Evolutionary conservation across 345 rosid genomes (phyloP).

Genomic region (Populus simonii): DNA sequence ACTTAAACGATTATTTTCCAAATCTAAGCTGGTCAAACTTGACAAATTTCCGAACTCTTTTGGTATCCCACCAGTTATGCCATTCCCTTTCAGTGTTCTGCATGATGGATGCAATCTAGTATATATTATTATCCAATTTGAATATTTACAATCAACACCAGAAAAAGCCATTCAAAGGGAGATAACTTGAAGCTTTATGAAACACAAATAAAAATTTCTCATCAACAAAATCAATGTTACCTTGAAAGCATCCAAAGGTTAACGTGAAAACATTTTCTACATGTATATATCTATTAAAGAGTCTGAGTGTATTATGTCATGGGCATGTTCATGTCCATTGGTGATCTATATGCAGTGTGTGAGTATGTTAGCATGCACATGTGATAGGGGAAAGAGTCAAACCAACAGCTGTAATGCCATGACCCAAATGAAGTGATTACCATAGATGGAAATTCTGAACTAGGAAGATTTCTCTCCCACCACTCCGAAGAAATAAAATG

Average conservation of each 20-base stretch:
- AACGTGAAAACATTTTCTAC: background rate
- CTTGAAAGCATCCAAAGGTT: background rate
- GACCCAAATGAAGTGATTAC: background rate
- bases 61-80: constrained; percentile 84
- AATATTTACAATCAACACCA: background rate
- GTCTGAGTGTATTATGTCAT: background rate
- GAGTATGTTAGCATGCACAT: background rate
- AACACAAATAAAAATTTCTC: background rate
- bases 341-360: background rate
- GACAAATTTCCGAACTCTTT: constrained; percentile 76
- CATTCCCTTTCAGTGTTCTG: constrained; percentile 92
- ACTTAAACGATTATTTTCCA: constrained; percentile 70
- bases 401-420: background rate
- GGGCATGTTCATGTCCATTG: background rate
- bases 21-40: constrained; percentile 78
- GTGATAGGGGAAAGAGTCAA: background rate
- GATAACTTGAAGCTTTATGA: background rate
- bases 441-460: background rate
- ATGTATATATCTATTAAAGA: background rate
- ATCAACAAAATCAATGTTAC: background rate
- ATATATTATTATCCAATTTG: background rate
- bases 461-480: background rate
- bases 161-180: background rate
- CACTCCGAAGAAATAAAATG: background rate
- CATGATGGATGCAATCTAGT: constrained; percentile 20